Evolutionary conservation across 495 filamentous ascomycete genomes (phyloP).

Genomic region (Aspergillus saccharolyticus): DNA sequence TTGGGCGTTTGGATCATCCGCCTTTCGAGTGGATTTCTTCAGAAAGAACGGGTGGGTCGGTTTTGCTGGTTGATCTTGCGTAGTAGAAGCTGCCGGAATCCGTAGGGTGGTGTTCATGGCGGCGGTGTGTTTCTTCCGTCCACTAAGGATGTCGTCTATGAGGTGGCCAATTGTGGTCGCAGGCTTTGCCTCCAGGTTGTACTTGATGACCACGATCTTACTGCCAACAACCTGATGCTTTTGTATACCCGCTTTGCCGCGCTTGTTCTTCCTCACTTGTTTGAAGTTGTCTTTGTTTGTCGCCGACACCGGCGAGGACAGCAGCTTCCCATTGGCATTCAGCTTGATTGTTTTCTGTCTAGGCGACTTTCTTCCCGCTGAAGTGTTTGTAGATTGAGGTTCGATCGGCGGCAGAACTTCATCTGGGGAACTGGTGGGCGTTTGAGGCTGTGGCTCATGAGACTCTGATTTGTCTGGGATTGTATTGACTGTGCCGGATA

Average conservation of each 20-base stretch:
- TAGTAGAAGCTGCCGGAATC: conserved; percentile 2
- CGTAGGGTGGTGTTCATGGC: conserved; percentile 5
- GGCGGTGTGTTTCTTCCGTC: conserved; percentile 13
- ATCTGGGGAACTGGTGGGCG: background rate
- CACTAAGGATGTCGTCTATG: conserved; percentile 49
- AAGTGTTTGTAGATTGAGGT: background rate
- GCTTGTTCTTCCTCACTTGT: conserved; percentile 22
- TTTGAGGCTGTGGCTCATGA: background rate
- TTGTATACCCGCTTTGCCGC: conserved; percentile 10
- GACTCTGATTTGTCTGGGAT: background rate
- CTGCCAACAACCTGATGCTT: conserved; percentile 18
- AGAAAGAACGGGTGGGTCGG: conserved; percentile 79
- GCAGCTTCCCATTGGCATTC: conserved; percentile 51
- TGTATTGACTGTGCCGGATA: background rate
- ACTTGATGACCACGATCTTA: conserved; percentile 44
- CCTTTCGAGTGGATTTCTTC: conserved; percentile 28
- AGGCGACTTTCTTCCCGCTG: background rate
- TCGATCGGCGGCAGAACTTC: background rate
- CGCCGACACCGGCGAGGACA: conserved; percentile 44
- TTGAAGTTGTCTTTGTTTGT: conserved; percentile 21
- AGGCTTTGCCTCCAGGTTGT: conserved; percentile 23
- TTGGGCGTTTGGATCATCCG: background rate
- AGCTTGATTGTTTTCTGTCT: conserved; percentile 49
- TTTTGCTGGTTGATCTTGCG: conserved; percentile 44
- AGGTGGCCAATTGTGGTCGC: conserved; percentile 32